Evolutionary conservation across 2,329 filamentous ascomycete species (phyloP), one percentile per base, ranked within the genome.

Genomic region (Macrophomina tecta): DNA sequence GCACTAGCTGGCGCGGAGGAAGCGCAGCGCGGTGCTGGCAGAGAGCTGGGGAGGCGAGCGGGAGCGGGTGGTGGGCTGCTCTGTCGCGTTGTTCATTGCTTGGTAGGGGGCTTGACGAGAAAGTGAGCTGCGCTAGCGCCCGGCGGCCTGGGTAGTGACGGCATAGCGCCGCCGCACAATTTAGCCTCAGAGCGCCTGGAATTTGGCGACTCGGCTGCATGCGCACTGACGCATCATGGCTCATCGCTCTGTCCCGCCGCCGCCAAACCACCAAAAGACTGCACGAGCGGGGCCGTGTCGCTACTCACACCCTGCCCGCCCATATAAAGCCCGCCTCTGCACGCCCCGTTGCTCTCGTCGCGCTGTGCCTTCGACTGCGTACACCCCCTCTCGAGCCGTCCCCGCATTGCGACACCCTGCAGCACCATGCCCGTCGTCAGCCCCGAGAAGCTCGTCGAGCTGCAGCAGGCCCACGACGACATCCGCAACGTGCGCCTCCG

Each of bases 381-480:
- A 34, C 28, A 42, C 4, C 45, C 45, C 23, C 23, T 23, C 23
- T 23, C 23, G 23, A 32, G 30, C 36, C 4, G 38, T 18, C 62
- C 49, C 38, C 45, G 58, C 12, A 14, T 11, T 40, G 32, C 38
- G 7, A 12, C n/a, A 16, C 12, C n/a, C 63, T 16, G 18, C 64
- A 34, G 68, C 80, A 86, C 75, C 68, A 99, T 99, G 95, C 94
- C 95, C 71, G 90, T 97, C 71, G 93, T 99, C 72, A 91, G 88
- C 70, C 89, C 94, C 70, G 92, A 97, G 72, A 94, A 96, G 84
- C 88, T 99, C 76, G 91, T 95, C 72, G 88, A 89, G 80, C 89
- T 99, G 73, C 95, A 99, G 84, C 88, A 89, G 78, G 91, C 94
- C 77, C 88, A 93, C 73, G 89, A 94, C 71, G 91, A 94, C 80